phyloP scores from a whole-genome alignment of 176 grass and related monocot genomes.

The bread wheat (Triticum aestivum) region DNA sequence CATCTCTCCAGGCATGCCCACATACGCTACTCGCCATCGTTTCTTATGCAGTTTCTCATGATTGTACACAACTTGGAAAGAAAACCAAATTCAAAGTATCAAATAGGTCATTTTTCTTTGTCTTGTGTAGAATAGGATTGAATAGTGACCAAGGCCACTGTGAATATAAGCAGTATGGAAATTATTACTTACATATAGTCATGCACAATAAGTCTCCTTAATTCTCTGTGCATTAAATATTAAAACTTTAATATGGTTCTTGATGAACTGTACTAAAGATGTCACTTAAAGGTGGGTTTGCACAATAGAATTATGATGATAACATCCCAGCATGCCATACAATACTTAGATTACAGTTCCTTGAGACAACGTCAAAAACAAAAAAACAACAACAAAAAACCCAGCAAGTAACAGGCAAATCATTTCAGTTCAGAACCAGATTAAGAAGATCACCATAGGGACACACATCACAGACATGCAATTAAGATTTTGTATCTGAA shows the following conservation, averaged over 20 bases:
- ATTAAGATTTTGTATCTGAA: neutral
- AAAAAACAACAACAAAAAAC: neutral
- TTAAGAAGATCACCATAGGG: neutral
- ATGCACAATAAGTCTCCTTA: neutral
- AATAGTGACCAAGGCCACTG: neutral
- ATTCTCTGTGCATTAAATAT: neutral
- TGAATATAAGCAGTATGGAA: neutral
- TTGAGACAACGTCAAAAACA: neutral
- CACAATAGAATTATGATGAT: conserved; percentile 1
- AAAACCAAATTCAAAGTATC: neutral
- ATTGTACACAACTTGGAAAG: neutral
- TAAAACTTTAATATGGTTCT: neutral
- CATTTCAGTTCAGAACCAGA: neutral
- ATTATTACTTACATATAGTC: neutral
- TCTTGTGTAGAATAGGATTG: neutral
- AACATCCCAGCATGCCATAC: neutral
- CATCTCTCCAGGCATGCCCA: neutral
- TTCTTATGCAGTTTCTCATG: neutral
- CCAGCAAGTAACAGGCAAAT: neutral
- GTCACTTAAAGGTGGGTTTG: neutral
- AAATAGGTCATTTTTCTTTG: neutral
- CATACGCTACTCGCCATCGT: neutral
- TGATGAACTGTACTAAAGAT: neutral
- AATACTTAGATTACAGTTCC: neutral
- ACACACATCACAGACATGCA: neutral